These are phyloP conservation scores for Sanghuangporus baumii DNA, from an alignment of 1,284 basidiomycete species.

Conservation along the genomic window DNA sequence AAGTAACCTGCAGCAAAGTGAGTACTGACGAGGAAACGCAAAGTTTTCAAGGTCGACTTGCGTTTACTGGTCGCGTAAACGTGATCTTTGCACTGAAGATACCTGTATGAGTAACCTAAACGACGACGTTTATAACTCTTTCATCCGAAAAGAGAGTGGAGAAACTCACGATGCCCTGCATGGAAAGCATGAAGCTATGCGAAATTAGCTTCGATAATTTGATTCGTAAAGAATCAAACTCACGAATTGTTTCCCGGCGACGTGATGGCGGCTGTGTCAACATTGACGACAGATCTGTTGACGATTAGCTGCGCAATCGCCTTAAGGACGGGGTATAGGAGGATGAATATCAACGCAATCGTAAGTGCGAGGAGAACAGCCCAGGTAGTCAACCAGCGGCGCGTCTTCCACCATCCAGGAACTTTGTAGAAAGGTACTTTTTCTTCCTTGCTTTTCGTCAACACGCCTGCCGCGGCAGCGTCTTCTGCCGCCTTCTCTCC, in stretches of 20 bases:
- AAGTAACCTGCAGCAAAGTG: slow-evolving; percentile 27
- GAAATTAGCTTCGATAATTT: background rate
- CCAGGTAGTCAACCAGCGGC: slow-evolving; percentile 42
- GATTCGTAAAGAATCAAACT: slow-evolving; percentile 22
- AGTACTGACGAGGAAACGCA: background rate
- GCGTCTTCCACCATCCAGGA: slow-evolving; percentile 26
- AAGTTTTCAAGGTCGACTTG: slow-evolving; percentile 24
- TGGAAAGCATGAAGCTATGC: slow-evolving; percentile 40
- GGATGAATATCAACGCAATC: slow-evolving; percentile 57
- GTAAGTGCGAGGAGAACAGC: slow-evolving; percentile 36
- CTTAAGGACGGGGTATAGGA: slow-evolving; percentile 58
- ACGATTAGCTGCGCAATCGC: slow-evolving; percentile 61
- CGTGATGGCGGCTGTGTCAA: slow-evolving; percentile 45
- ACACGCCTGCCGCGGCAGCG: background rate
- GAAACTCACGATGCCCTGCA: slow-evolving; percentile 40
- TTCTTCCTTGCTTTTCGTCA: slow-evolving; percentile 12
- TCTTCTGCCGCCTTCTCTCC: background rate
- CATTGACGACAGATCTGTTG: slow-evolving; percentile 45
- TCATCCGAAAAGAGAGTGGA: background rate
- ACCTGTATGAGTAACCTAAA: slow-evolving; percentile 56
- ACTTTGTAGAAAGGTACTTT: slow-evolving; percentile 27
- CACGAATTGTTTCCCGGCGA: slow-evolving; percentile 49
- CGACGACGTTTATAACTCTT: slow-evolving; percentile 7
- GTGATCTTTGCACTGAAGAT: slow-evolving; percentile 52
- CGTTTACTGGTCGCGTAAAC: slow-evolving; percentile 47